These are phyloP conservation scores for Pharnaceum exiguum DNA, from an alignment of 148 eudicot genomes.

Conservation along the genomic window DNA sequence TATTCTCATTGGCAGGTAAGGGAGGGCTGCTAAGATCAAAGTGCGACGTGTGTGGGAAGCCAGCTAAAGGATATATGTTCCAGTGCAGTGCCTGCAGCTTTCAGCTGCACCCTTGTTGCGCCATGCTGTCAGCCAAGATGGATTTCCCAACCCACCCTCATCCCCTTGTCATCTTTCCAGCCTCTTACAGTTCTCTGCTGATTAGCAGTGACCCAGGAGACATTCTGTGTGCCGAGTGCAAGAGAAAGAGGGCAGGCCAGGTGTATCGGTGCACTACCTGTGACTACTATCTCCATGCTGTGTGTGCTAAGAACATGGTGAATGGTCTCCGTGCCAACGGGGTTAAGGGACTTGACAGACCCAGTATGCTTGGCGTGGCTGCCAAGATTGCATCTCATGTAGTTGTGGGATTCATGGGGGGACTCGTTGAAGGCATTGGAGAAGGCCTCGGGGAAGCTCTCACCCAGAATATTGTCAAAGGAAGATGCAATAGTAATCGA, in stretches of 20 bases:
- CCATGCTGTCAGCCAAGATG: constrained; percentile 67
- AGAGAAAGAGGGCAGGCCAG: constrained; percentile 54
- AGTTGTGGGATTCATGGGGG: constrained; percentile 43
- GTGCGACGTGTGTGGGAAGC: constrained; percentile 69
- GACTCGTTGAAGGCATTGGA: constrained; percentile 54
- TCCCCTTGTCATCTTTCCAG: constrained; percentile 46
- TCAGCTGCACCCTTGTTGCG: constrained; percentile 86
- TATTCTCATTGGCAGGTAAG: constrained; percentile 9
- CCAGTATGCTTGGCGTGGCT: constrained; percentile 34
- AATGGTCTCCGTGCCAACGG: constrained; percentile 50
- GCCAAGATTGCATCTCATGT: constrained; percentile 45
- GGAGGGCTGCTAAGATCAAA: constrained; percentile 60
- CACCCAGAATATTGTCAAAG: constrained; percentile 33
- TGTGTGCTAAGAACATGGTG: constrained; percentile 51
- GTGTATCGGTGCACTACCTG: constrained; percentile 66
- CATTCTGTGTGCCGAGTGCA: constrained; percentile 56
- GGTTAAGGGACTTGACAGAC: constrained; percentile 26
- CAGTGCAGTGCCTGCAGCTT: constrained; percentile 74
- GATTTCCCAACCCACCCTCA: constrained; percentile 58
- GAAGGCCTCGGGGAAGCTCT: constrained; percentile 59
- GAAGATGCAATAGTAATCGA: constrained; percentile 13
- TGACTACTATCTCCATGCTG: constrained; percentile 49
- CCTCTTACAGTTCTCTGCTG: constrained; percentile 4
- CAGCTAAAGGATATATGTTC: constrained; percentile 58
- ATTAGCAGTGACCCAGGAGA: constrained; percentile 18